Evolutionary conservation across 2,329 filamentous ascomycete genomes (phyloP).

Genomic region (Lojkania enalia): DNA sequence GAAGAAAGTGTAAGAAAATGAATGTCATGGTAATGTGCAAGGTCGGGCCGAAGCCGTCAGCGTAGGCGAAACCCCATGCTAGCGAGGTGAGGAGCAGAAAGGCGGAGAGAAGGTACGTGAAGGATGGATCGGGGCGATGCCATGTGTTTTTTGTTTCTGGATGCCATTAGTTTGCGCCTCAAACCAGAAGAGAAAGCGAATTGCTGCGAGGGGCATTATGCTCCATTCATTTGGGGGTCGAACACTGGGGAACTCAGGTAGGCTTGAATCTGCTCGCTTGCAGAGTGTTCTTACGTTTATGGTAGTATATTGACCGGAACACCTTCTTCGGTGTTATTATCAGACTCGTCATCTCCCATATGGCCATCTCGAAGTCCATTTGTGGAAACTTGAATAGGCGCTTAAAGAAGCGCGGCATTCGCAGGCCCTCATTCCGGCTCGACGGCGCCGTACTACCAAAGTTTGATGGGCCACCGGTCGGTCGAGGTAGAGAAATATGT

Average conservation of each 20-base stretch:
- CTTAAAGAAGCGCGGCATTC: constrained; percentile 69
- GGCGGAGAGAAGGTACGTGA: constrained; percentile 69
- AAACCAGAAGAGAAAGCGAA: too few species aligned
- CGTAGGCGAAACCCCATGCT: constrained; percentile 63
- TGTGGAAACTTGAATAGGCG: constrained; percentile 72
- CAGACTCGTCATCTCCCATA: constrained; percentile 72
- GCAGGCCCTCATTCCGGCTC: constrained; percentile 56
- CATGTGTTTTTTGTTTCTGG: constrained; percentile 71
- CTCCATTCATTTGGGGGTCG: too few species aligned
- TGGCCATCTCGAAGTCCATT: constrained; percentile 75
- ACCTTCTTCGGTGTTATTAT: constrained; percentile 72
- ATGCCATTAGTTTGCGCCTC: neutral
- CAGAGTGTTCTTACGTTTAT: too few species aligned
- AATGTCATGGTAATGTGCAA: constrained; percentile 53
- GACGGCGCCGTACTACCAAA: constrained; percentile 57
- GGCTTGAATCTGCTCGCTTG: too few species aligned
- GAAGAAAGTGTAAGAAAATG: constrained; percentile 63
- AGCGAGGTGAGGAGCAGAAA: constrained; percentile 59
- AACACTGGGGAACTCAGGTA: too few species aligned
- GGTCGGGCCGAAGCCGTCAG: constrained; percentile 48
- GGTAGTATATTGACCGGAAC: constrained; percentile 71
- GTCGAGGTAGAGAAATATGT: constrained; percentile 62
- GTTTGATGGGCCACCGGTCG: constrained; percentile 57
- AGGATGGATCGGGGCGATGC: constrained; percentile 70
- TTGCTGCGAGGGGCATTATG: too few species aligned